phyloP scores from a whole-genome alignment of 306 rosid genomes.

The Cicer judaicum region DNA sequence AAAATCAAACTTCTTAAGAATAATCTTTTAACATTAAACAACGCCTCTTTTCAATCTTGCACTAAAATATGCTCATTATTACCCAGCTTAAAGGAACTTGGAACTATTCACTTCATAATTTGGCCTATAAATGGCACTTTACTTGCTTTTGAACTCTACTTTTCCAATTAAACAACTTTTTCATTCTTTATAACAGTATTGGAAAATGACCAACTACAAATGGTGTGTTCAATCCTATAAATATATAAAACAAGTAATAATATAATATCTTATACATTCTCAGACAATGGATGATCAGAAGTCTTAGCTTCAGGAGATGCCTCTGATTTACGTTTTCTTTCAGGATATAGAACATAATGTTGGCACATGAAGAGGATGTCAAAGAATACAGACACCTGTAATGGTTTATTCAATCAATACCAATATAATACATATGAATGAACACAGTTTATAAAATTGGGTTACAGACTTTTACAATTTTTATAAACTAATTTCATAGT shows the following conservation, averaged over 20 bases:
- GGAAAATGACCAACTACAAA: not conserved
- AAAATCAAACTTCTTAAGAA: too few species aligned
- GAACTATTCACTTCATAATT: too few species aligned
- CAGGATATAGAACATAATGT: constrained; percentile 71
- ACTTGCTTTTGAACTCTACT: too few species aligned
- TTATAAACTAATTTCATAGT: too few species aligned
- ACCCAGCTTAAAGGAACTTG: too few species aligned
- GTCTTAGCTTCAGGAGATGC: constrained; percentile 47
- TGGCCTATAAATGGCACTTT: too few species aligned
- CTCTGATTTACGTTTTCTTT: constrained; percentile 35
- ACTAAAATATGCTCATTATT: too few species aligned
- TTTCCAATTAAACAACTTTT: too few species aligned
- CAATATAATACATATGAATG: not conserved
- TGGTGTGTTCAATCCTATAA: not conserved
- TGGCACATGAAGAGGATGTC: constrained; percentile 77
- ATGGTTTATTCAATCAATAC: constrained; percentile 29
- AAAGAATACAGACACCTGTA: constrained; percentile 79
- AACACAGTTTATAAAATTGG: too few species aligned
- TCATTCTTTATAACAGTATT: not conserved
- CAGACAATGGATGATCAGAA: constrained; percentile 29
- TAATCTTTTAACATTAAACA: too few species aligned
- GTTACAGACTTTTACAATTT: too few species aligned
- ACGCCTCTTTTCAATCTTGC: too few species aligned
- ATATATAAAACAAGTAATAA: not conserved
- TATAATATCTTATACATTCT: constrained; percentile 50